A percentile compares a stretch with the other conserved stretches of the same genome.
These are phyloP conservation scores for Silene latifolia DNA, from an alignment of 148 eudicot species.

Conservation along the genomic window DNA sequence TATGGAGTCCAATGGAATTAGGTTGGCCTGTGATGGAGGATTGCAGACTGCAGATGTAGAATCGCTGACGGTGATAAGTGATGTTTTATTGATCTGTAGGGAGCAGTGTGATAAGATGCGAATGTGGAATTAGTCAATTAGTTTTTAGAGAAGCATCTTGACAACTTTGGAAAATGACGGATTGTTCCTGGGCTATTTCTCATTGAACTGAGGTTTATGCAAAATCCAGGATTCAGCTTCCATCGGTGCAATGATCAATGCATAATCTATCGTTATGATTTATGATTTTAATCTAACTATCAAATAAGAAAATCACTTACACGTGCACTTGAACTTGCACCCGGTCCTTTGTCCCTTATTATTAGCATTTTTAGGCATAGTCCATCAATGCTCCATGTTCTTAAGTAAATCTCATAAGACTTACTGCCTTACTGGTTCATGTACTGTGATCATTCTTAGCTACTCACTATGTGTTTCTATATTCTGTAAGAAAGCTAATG, in stretches of 20 bases:
- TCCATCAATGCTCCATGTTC: background rate
- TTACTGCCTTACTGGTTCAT: background rate
- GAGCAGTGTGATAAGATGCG: background rate
- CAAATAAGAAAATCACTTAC: too few species aligned
- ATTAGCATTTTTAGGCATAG: background rate
- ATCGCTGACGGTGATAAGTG: background rate
- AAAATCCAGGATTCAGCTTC: background rate
- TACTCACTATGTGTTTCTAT: background rate
- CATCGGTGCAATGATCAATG: background rate
- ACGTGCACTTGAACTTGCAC: background rate
- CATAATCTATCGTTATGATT: background rate
- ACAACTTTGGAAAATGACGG: background rate
- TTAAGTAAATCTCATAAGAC: background rate
- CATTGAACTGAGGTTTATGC: background rate
- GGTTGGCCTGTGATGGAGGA: background rate
- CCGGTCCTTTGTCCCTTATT: background rate
- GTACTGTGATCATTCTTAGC: conserved; percentile 1
- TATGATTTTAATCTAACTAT: background rate
- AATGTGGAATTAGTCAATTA: background rate
- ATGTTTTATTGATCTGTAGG: too few species aligned
- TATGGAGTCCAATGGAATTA: background rate
- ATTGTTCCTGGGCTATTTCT: background rate
- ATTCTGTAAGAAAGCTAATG: background rate
- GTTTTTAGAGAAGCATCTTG: background rate
- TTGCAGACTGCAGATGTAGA: background rate